Base-by-base conservation (phyloP, 2,329 filamentous ascomycete species). In the Epichloe glyceriae region DNA sequence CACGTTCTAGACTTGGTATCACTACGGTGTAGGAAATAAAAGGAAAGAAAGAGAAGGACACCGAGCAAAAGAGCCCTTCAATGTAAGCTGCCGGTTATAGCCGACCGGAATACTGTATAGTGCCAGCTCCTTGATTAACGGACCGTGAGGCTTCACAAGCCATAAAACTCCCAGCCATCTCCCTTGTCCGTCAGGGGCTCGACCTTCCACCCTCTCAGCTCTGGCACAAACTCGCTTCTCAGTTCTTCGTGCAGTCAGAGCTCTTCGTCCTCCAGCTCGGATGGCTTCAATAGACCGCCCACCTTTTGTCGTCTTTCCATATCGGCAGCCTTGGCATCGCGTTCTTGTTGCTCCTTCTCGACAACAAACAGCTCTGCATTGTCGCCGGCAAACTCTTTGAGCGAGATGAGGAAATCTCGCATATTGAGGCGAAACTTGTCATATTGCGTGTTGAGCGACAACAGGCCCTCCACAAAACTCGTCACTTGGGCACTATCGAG, bases 311-410 rank as follows among this genome's bases (percentile, higher is more conserved):
- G 83, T 58, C 91, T 85, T 69, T 96, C 88, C 61, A 90, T 83
- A 66, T 98, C 94, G 20, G 88, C 86, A 46, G 85, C 83, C 67
- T 90, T 88, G 45, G 86, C 87, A 60, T 91, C 87, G 57, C 82
- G 82, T 54, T 91, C 85, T 56, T 89, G 88, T 67, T 94, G 86
- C 69, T 98, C 93, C 67, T 95, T 89, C 68, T 98, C 93, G 52
- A 95, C 90, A 4, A 86, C 82, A 68, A 86, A 98, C 10, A 98
- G 77, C 64, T 98, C 93, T 1, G 91, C 82, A 61, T 97, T 96
- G 69, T 98, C 93, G 49, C 88, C 93, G 1, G 88, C 83, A 56
- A 97, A 98, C 69, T 98, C 94, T 71, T 96, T 95, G 59, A 98
- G 75, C 20, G 90, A 94, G 61, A 98, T 95, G 58, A 98, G 73